phyloP scores from a whole-genome alignment of 306 rosid genomes.

The Citrullus colocynthis region DNA sequence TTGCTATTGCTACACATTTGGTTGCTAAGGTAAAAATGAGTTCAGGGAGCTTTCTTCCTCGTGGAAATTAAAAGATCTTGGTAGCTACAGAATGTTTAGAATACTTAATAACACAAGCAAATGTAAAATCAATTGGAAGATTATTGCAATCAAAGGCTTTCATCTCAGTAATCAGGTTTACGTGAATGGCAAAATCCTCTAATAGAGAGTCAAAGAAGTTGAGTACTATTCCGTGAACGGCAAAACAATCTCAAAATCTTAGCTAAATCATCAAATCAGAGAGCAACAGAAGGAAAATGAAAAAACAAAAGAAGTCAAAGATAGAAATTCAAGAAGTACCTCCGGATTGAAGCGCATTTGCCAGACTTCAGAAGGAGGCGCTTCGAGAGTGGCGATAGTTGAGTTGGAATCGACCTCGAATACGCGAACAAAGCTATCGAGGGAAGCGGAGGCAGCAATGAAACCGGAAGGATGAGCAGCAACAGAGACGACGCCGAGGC shows the following conservation, averaged over 20 bases:
- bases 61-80: background rate
- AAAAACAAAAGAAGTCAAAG: background rate
- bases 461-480: slow-evolving; percentile 88
- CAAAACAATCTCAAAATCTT: background rate
- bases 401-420: slow-evolving; percentile 80
- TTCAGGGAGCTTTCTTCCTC: background rate
- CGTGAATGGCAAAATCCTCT: background rate
- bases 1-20: background rate
- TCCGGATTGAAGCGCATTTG: slow-evolving; percentile 85
- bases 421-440: slow-evolving; percentile 84
- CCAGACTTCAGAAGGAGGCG: slow-evolving; percentile 99
- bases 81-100: background rate
- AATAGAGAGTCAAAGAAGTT: background rate
- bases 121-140: background rate
- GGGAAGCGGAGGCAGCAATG: slow-evolving; percentile 85
- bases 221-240: background rate
- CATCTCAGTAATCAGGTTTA: background rate
- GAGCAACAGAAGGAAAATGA: background rate
- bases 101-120: background rate
- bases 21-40: background rate
- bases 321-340: slow-evolving; percentile 20
- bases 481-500: slow-evolving; percentile 89
- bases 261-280: background rate
- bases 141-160: background rate
- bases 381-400: slow-evolving; percentile 83